These are phyloP conservation scores for Boletellus sp. DNA, from an alignment of 768 basidiomycete genomes.

Conservation along the genomic window DNA sequence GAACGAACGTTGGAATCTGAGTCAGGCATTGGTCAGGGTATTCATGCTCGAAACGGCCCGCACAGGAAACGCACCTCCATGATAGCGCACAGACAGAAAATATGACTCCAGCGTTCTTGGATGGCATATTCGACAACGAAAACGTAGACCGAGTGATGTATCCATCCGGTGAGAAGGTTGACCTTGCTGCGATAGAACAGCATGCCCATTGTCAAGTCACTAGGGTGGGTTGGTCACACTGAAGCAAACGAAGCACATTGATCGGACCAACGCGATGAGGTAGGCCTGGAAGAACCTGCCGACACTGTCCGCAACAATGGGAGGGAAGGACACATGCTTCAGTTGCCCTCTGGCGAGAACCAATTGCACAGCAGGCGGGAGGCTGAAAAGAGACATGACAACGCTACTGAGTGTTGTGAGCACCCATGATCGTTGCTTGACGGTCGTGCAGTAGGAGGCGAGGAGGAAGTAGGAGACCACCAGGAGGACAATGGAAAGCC, in stretches of 20 bases:
- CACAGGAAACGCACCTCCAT: conserved; percentile 41
- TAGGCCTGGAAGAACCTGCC: conserved; percentile 46
- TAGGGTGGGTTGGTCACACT: conserved; percentile 19
- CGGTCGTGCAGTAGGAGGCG: conserved; percentile 28
- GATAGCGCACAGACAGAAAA: conserved; percentile 42
- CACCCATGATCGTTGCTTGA: conserved; percentile 47
- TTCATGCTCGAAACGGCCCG: background rate
- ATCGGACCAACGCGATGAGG: conserved; percentile 33
- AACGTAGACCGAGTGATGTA: conserved; percentile 46
- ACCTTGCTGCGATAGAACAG: conserved; percentile 45
- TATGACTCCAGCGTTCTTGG: conserved; percentile 33
- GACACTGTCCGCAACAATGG: conserved; percentile 21
- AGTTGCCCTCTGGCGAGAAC: conserved; percentile 24
- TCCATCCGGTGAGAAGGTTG: conserved; percentile 53
- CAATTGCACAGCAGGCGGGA: conserved; percentile 38
- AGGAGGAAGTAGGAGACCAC: conserved; percentile 29
- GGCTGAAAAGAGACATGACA: conserved; percentile 38
- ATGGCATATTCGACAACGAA: conserved; percentile 39
- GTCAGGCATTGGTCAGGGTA: background rate
- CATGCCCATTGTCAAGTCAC: conserved; percentile 45
- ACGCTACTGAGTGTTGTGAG: conserved; percentile 41
- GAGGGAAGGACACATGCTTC: conserved; percentile 20
- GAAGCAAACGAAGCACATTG: conserved; percentile 8
- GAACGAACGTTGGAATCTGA: conserved; percentile 52
- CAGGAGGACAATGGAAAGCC: conserved; percentile 16